Base-by-base conservation (phyloP, 768 basidiomycete genomes). In the Pulveroboletus ravenelii region DNA sequence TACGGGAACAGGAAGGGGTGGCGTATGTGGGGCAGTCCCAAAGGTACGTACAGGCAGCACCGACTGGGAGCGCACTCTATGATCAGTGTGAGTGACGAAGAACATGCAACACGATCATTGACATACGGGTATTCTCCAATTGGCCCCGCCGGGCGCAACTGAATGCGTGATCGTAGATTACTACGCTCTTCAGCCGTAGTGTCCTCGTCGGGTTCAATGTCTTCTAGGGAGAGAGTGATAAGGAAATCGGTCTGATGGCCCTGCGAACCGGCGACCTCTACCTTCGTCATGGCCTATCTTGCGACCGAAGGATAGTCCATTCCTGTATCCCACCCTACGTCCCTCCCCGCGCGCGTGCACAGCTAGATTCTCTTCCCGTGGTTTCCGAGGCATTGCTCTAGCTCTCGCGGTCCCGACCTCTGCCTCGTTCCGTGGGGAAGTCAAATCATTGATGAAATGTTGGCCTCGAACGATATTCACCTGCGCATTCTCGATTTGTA, bases 331-430 rank as follows among this genome's bases (percentile, higher is more conserved):
- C 46, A 65, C 48, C 49, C 53, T 62, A 15, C 70, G 63, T 1
- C 78, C 77, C 42, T 78, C 76, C 53, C 76, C 76, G 12, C 70
- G 63, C 6, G 77, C 78, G 25, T 62, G 20, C 20, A 23, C n/a
- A n/a, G n/a, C 20, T 23, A 23, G 20, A 23, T 23, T 23, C 20
- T 23, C 20, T 51, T 77, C 73, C 50, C 70, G 72, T 25, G 75
- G 54, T 48, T 67, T 64, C 29, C 77, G 67, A 6, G 76, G 75
- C 36, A 63, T 72, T n/a, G 73, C n/a, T n/a, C n/a, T 68, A 4
- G 75, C 75, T 23, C 64, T 63, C 3, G 78, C 70, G 2, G 78
- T 78, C 8, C 70, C 66, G 0, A 73, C 71, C 49, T 78, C 78
- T 5, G 77, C 77, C 50, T 71, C 71, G 45, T 73, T 67, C 25